Percentiles rank a stretch among this genome's conserved stretches.
Conservation (phyloP, 2,329 filamentous ascomycete genomes). For the Aspergillus sp. region DNA sequence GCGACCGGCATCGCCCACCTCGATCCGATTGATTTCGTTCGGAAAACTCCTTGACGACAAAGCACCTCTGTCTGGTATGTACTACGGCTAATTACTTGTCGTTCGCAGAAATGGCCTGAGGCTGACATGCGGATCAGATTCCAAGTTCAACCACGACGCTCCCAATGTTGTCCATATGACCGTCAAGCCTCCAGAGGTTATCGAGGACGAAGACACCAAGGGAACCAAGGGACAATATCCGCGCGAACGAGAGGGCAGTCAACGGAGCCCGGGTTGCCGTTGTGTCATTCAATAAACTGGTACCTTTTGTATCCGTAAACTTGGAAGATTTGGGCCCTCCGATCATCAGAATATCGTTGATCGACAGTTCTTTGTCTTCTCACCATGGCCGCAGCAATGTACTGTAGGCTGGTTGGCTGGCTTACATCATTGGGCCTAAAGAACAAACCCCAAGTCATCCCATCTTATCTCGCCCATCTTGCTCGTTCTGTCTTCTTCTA, state of each 20-base stretch:
- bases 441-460: neutral
- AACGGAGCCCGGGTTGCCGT: constrained; percentile 60
- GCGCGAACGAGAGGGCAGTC: constrained; percentile 54
- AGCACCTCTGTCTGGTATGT: constrained; percentile 75
- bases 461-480: neutral
- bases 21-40: constrained; percentile 88
- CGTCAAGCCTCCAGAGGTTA: constrained; percentile 77
- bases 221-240: constrained; percentile 56
- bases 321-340: neutral
- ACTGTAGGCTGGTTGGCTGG: neutral
- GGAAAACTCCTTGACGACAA: constrained; percentile 91
- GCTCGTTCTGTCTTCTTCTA: neutral
- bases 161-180: constrained; percentile 95
- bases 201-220: constrained; percentile 77
- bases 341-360: neutral
- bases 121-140: constrained; percentile 57
- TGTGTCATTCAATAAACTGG: constrained; percentile 59
- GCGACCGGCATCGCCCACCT: constrained; percentile 80
- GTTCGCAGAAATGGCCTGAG: neutral
- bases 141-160: constrained; percentile 70
- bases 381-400: neutral
- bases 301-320: neutral
- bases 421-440: neutral
- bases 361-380: neutral
- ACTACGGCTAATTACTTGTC: neutral